phyloP scores from a whole-genome alignment of 805 yeast species.

The Suhomyces tanzawaensis region DNA sequence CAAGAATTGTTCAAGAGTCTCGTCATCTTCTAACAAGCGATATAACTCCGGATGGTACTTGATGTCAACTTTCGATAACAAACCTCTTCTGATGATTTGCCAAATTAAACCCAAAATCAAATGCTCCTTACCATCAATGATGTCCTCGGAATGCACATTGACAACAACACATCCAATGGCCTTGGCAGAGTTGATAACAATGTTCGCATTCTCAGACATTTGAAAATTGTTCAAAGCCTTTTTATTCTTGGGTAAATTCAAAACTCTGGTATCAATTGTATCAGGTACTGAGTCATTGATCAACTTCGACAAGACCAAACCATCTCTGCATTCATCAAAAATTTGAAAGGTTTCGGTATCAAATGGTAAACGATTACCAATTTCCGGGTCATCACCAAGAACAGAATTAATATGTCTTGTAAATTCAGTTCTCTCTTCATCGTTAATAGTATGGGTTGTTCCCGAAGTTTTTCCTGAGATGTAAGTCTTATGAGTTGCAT shows the following conservation, averaged over 20 bases:
- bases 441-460: slow-evolving; percentile 93
- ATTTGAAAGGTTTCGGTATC: slow-evolving; percentile 93
- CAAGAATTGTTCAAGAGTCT: slow-evolving; percentile 93
- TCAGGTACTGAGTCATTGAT: slow-evolving; percentile 98
- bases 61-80: slow-evolving; percentile 91
- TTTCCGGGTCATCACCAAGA: slow-evolving; percentile 80
- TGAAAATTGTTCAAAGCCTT: slow-evolving; percentile 88
- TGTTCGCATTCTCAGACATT: slow-evolving; percentile 95
- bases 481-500: slow-evolving; percentile 55
- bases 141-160: slow-evolving; percentile 94
- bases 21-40: slow-evolving; percentile 92
- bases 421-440: slow-evolving; percentile 94
- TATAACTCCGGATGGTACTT: slow-evolving; percentile 95
- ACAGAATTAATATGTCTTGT: slow-evolving; percentile 94
- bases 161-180: slow-evolving; percentile 99
- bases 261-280: slow-evolving; percentile 96
- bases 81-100: slow-evolving; percentile 97
- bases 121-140: slow-evolving; percentile 91
- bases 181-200: slow-evolving; percentile 96
- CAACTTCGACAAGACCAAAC: slow-evolving; percentile 85
- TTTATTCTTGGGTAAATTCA: slow-evolving; percentile 74
- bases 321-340: slow-evolving; percentile 96
- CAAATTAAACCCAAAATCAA: slow-evolving; percentile 87
- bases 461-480: slow-evolving; percentile 87
- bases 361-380: slow-evolving; percentile 84